Conservation (phyloP, 805 yeast species). For the Ascoidea rubescens region DNA sequence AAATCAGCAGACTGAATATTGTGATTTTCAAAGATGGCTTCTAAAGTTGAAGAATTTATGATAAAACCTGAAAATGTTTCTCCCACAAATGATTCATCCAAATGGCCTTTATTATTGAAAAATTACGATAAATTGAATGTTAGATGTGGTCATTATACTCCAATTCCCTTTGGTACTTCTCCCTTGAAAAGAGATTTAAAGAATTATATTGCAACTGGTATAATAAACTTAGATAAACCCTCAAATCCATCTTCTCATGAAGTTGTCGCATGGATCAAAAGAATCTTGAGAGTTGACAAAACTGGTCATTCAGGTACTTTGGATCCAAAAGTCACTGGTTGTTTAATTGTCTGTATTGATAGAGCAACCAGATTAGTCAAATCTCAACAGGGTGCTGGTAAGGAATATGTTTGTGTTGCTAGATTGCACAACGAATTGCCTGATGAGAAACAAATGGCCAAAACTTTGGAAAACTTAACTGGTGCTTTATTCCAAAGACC, state of each 20-base stretch:
- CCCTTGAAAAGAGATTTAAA: slow-evolving; percentile 91
- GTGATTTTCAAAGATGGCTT: background rate
- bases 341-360: slow-evolving; percentile 95
- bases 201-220: slow-evolving; percentile 85
- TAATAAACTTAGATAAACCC: slow-evolving; percentile 94
- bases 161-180: slow-evolving; percentile 89
- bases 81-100: slow-evolving; percentile 75
- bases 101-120: slow-evolving; percentile 91
- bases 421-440: slow-evolving; percentile 88
- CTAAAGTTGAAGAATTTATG: slow-evolving; percentile 55
- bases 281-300: slow-evolving; percentile 89
- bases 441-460: slow-evolving; percentile 79
- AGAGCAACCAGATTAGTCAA: slow-evolving; percentile 96
- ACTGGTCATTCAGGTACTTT: slow-evolving; percentile 99
- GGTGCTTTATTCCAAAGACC: slow-evolving; percentile 99
- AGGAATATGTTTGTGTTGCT: slow-evolving; percentile 96
- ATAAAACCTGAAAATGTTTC: slow-evolving; percentile 80
- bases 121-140: slow-evolving; percentile 89
- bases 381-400: slow-evolving; percentile 99
- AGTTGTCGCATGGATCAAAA: slow-evolving; percentile 98
- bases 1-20: background rate
- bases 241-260: slow-evolving; percentile 98
- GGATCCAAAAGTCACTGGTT: slow-evolving; percentile 98
- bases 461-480: slow-evolving; percentile 83
- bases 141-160: slow-evolving; percentile 94